Evolutionary conservation across 495 filamentous ascomycete species (phyloP), one percentile per base, ranked within the genome.

Genomic region (Neurospora sublineolata): DNA sequence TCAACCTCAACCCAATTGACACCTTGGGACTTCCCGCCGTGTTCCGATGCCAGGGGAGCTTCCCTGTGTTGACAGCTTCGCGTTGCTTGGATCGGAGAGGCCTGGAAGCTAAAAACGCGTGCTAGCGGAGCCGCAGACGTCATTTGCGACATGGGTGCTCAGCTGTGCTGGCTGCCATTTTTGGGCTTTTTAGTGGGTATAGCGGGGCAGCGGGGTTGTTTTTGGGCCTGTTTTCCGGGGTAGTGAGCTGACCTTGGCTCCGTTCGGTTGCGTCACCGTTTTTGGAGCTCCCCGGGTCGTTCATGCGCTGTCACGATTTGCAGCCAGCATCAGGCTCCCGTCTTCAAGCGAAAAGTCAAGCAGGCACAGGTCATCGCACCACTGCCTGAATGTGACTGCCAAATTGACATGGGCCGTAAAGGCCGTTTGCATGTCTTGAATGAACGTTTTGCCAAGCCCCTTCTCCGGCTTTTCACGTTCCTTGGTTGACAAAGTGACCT

Each of bases 111-210:
- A 68, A 44, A 68, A 68, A 37, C 27, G 40, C 37, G 39, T 27
- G 37, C 37, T 37, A 52, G 72, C 68, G 74, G 75, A 75, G 72
- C 76, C 76, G 71, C 73, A 74, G 73, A 80, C 77, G 78, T 80
- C 78, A 80, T 79, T 71, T 71, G 42, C 36, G 70, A 70, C 74
- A 41, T 44, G 76, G 76, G 74, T 72, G 52, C 52, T 64, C 52
- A 64, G 69, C 30, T 58, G 69, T 58, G 42, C 42, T 70, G 30
- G 30, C 41, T 67, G 30, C 41, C 41, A 33, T 70, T 64, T 60
- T 64, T 33, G 52, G 52, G 52, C 12, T 33, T 64, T 33, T 33
- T 60, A 64, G 52, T 64, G 52, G 52, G 27, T 64, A 64, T 64
- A 33, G 52, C 52, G 52, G 52, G 52, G 52, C 52, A 64, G 27